Conservation (phyloP, 1,139 yeast species). For the Groenewaldozyma sp. region DNA sequence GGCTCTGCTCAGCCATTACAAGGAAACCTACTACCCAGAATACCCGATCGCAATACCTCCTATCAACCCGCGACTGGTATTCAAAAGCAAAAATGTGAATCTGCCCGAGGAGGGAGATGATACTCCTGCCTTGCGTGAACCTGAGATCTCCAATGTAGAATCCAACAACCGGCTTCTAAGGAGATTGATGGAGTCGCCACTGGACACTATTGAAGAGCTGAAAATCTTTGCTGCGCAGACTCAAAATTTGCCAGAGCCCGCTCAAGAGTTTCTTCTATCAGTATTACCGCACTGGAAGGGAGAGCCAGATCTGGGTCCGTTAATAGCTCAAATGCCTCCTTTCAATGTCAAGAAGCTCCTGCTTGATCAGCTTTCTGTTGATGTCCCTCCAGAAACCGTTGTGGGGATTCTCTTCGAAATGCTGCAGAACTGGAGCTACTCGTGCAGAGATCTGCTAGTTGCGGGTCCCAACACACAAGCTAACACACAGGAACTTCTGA, state of each 20-base stretch:
- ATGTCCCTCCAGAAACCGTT: not conserved
- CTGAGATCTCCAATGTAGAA: no score
- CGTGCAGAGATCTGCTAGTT: no score
- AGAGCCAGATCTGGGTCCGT: not conserved
- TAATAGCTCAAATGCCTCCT: not conserved
- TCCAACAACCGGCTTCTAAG: not conserved
- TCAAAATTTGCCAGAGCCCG: constrained; percentile 18
- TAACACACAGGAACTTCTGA: no score
- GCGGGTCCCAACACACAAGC: no score
- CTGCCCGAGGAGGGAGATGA: no score
- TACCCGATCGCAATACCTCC: not conserved
- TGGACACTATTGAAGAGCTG: not conserved
- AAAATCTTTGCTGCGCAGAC: constrained; percentile 15
- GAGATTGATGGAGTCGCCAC: not conserved
- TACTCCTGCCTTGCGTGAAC: no score
- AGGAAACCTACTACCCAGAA: not conserved
- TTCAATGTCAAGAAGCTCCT: not conserved
- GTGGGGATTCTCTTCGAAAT: not conserved
- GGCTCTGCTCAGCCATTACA: not conserved
- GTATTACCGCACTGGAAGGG: constrained; percentile 14
- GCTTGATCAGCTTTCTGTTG: not conserved
- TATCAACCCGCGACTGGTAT: not conserved
- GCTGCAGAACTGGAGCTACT: not conserved
- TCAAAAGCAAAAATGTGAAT: no score
- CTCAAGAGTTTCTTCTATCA: constrained; percentile 16